phyloP scores from a whole-genome alignment of 306 rosid genomes.

The Glycine tomentella region DNA sequence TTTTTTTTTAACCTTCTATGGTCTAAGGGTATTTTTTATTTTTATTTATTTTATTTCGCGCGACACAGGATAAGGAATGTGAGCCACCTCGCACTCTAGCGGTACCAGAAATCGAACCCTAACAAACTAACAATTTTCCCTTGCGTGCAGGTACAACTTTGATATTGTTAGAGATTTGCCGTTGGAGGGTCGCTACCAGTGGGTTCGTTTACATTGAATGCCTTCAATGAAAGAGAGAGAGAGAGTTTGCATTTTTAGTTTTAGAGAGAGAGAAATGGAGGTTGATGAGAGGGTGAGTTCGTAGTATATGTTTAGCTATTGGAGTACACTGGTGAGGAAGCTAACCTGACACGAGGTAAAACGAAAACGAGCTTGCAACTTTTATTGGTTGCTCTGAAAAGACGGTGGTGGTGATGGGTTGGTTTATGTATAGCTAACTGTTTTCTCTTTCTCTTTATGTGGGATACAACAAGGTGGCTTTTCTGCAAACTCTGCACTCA shows the following conservation, averaged over 20 bases:
- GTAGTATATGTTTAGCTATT: background rate
- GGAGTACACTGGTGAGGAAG: background rate
- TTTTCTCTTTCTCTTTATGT: constrained; percentile 43
- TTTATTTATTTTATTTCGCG: background rate
- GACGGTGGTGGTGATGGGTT: constrained; percentile 13
- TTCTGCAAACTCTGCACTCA: constrained; percentile 35
- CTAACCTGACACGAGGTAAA: constrained; percentile 59
- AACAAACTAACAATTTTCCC: constrained; percentile 67
- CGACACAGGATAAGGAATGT: constrained; percentile 57
- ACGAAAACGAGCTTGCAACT: constrained; percentile 50
- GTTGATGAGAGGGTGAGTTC: background rate
- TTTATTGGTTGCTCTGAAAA: constrained; percentile 29
- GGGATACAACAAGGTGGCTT: constrained; percentile 51
- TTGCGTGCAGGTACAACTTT: constrained; percentile 85
- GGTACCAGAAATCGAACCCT: constrained; percentile 47
- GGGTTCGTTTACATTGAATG: constrained; percentile 83
- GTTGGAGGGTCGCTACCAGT: constrained; percentile 86
- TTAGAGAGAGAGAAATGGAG: constrained; percentile 28
- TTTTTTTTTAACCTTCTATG: too few species aligned
- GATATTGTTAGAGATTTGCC: constrained; percentile 86
- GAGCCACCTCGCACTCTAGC: constrained; percentile 56
- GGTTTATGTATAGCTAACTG: constrained; percentile 47
- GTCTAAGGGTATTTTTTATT: too few species aligned
- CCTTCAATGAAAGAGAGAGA: constrained; percentile 42
- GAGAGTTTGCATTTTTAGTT: constrained; percentile 16